phyloP scores from a whole-genome alignment of 1,284 basidiomycete genomes.

The Leccinum fallax region DNA sequence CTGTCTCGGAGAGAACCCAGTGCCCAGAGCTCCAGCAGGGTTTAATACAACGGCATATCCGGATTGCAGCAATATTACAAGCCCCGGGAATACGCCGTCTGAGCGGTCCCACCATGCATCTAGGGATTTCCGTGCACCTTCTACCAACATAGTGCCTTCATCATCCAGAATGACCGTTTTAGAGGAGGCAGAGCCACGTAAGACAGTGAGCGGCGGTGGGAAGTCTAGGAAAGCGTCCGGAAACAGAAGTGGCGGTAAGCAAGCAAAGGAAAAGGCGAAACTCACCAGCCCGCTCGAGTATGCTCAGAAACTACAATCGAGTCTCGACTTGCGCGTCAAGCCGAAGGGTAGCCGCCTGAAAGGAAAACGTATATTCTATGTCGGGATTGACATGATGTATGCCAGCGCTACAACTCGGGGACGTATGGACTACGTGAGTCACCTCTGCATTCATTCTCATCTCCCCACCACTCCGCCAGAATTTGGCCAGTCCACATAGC shows the following conservation, averaged over 20 bases:
- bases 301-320: constrained; percentile 39
- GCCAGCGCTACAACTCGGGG: constrained; percentile 52
- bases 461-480: not conserved
- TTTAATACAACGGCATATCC: constrained; percentile 5
- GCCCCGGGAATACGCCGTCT: constrained; percentile 14
- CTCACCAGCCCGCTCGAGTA: constrained; percentile 42
- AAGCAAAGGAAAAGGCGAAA: constrained; percentile 27
- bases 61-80: constrained; percentile 25
- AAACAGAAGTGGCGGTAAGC: constrained; percentile 19
- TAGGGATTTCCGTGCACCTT: not conserved
- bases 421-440: constrained; percentile 59
- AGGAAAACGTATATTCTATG: constrained; percentile 58
- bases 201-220: constrained; percentile 12
- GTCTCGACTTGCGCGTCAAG: constrained; percentile 19
- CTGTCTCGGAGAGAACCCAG: not conserved
- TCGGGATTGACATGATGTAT: constrained; percentile 55
- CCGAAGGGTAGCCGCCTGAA: constrained; percentile 42
- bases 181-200: constrained; percentile 12
- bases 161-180: not conserved
- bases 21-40: constrained; percentile 13
- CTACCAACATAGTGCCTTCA: not conserved
- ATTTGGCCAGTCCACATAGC: not conserved
- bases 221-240: constrained; percentile 21
- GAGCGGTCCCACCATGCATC: not conserved
- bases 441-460: not conserved